A percentile compares a stretch with the other conserved stretches of the same genome.
phyloP scores from a whole-genome alignment of 2,329 filamentous ascomycete species.

The Decorospora gaudefroyi region DNA sequence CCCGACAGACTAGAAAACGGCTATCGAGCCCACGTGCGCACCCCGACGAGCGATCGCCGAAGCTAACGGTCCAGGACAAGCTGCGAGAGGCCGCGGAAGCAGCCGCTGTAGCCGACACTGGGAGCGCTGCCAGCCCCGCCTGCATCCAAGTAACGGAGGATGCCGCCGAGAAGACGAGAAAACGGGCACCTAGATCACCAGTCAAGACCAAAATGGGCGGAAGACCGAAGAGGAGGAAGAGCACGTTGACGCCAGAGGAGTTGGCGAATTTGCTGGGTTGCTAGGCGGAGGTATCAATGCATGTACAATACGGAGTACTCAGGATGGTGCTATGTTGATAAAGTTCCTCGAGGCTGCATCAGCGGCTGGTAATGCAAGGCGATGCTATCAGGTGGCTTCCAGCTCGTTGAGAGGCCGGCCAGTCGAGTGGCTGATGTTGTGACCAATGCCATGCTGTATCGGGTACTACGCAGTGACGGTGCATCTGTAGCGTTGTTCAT shows the following conservation, averaged over 20 bases:
- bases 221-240: slow-evolving; percentile 68
- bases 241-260: slow-evolving; percentile 76
- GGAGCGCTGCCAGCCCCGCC: slow-evolving; percentile 11
- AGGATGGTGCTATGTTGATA: slow-evolving; percentile 6
- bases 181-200: slow-evolving; percentile 35
- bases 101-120: slow-evolving; percentile 36
- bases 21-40: slow-evolving; percentile 46
- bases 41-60: slow-evolving; percentile 47
- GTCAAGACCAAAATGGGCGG: slow-evolving; percentile 57
- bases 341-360: slow-evolving; percentile 17
- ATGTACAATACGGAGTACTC: slow-evolving; percentile 7
- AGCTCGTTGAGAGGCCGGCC: slow-evolving; percentile 10
- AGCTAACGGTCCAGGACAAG: slow-evolving; percentile 54
- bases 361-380: slow-evolving; percentile 16
- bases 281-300: slow-evolving; percentile 15
- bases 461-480: slow-evolving; percentile 11
- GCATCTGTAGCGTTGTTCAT: slow-evolving; percentile 15
- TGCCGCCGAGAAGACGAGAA: slow-evolving; percentile 29
- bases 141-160: slow-evolving; percentile 16
- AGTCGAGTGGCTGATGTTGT: slow-evolving; percentile 12
- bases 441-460: slow-evolving; percentile 8
- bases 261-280: slow-evolving; percentile 57
- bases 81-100: slow-evolving; percentile 52
- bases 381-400: slow-evolving; percentile 1
- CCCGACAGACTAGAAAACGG: slow-evolving; percentile 45